These are phyloP conservation scores for Boletus putidus DNA, from an alignment of 1,284 basidiomycete species.

Conservation along the genomic window DNA sequence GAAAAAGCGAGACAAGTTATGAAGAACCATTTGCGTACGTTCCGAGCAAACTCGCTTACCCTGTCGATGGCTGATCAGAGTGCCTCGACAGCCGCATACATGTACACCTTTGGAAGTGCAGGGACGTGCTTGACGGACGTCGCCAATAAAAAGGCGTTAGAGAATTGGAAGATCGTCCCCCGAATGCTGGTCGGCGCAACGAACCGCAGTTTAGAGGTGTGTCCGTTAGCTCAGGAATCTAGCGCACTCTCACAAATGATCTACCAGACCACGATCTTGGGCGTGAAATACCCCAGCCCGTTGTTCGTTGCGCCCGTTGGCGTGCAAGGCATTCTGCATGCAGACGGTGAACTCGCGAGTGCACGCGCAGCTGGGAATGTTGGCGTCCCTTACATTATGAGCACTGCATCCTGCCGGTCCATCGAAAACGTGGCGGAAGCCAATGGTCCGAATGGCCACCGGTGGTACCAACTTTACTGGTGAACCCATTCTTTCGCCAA, in stretches of 20 bases:
- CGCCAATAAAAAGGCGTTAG: conserved; percentile 45
- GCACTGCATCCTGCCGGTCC: conserved; percentile 54
- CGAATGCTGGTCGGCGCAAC: conserved; percentile 59
- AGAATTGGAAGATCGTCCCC: conserved; percentile 54
- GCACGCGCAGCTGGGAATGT: conserved; percentile 54
- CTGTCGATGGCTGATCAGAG: not conserved
- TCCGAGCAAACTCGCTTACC: too few species aligned
- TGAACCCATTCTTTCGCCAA: conserved; percentile 12
- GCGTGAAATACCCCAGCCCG: conserved; percentile 49
- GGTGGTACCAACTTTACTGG: conserved; percentile 70
- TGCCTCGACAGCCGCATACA: conserved; percentile 43
- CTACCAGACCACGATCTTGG: conserved; percentile 49
- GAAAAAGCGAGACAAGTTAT: conserved; percentile 50
- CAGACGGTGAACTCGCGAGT: conserved; percentile 55
- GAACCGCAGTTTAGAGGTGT: conserved; percentile 50
- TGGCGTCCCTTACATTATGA: conserved; percentile 56
- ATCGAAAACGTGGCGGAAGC: conserved; percentile 57
- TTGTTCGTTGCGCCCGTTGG: conserved; percentile 58
- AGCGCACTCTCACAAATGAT: not conserved
- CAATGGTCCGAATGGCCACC: conserved; percentile 43
- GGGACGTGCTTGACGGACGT: conserved; percentile 45
- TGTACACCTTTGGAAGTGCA: conserved; percentile 52
- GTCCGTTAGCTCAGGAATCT: not conserved
- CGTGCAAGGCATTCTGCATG: conserved; percentile 56
- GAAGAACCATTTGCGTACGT: conserved; percentile 47